Evolutionary conservation across 305 asterid genomes (phyloP).

Genomic region (Fraxinus latifolia): DNA sequence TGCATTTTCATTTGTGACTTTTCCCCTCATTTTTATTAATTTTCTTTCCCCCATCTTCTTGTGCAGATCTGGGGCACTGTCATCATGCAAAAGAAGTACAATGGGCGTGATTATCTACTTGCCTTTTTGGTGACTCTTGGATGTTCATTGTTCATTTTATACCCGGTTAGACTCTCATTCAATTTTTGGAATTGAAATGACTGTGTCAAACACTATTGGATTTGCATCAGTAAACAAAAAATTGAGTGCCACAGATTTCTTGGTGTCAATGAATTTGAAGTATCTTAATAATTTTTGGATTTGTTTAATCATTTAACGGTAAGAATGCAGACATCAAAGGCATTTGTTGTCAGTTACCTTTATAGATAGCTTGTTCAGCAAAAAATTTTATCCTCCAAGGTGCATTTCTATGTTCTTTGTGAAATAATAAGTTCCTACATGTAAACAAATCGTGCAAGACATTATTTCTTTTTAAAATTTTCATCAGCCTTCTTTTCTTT

Average conservation of each 20-base stretch:
- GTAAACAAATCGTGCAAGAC: conserved; percentile 18
- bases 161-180: conserved; percentile 57
- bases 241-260: conserved; percentile 4
- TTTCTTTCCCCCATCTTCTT: conserved; percentile 16
- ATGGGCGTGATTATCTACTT: conserved; percentile 68
- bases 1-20: background rate
- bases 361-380: background rate
- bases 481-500: background rate
- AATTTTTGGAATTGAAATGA: conserved; percentile 8
- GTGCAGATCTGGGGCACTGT: conserved; percentile 93
- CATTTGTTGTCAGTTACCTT: background rate
- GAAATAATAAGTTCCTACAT: background rate
- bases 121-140: conserved; percentile 82
- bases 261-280: background rate
- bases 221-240: background rate
- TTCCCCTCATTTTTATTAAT: conserved; percentile 14
- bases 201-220: background rate
- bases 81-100: conserved; percentile 96
- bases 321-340: background rate
- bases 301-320: background rate
- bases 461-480: conserved; percentile 3
- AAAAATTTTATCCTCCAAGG: background rate
- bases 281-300: background rate
- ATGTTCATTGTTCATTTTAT: conserved; percentile 84
- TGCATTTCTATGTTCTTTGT: conserved; percentile 7